Percentiles rank a stretch among this genome's conserved stretches.
Conservation (phyloP, 768 basidiomycete species). For the Pleurotus sapidus region DNA sequence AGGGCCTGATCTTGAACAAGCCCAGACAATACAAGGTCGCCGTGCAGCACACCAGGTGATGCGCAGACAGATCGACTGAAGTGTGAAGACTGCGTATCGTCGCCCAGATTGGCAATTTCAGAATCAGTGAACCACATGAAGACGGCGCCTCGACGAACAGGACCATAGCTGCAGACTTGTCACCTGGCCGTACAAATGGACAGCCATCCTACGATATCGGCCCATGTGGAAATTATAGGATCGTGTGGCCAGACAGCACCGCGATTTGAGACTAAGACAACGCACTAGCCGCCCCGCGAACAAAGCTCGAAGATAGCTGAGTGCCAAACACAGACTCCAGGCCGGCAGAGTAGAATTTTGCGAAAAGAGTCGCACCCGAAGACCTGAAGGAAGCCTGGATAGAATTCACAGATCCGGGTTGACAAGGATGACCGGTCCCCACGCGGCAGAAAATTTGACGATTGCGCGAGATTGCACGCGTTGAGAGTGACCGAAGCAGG, state of each 20-base stretch:
- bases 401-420: too few relatives aligned
- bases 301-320: too few relatives aligned
- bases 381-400: too few relatives aligned
- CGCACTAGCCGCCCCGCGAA: too few relatives aligned
- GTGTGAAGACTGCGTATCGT: not conserved
- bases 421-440: not conserved
- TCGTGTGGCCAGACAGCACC: not conserved
- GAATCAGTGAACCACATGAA: conserved; percentile 2
- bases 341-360: too few relatives aligned
- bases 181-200: not conserved
- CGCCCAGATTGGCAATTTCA: conserved; percentile 4
- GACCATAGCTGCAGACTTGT: not conserved
- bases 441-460: not conserved
- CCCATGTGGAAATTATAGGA: not conserved
- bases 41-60: conserved; percentile 5
- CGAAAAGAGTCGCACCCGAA: too few relatives aligned
- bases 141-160: conserved; percentile 1
- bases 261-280: not conserved
- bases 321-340: too few relatives aligned
- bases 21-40: not conserved
- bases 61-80: not conserved
- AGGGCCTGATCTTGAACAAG: not conserved
- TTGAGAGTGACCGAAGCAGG: not conserved
- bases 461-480: not conserved
- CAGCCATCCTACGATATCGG: not conserved